Conservation (phyloP, 2,329 filamentous ascomycete genomes). For the Conoideocrella luteorostrata region DNA sequence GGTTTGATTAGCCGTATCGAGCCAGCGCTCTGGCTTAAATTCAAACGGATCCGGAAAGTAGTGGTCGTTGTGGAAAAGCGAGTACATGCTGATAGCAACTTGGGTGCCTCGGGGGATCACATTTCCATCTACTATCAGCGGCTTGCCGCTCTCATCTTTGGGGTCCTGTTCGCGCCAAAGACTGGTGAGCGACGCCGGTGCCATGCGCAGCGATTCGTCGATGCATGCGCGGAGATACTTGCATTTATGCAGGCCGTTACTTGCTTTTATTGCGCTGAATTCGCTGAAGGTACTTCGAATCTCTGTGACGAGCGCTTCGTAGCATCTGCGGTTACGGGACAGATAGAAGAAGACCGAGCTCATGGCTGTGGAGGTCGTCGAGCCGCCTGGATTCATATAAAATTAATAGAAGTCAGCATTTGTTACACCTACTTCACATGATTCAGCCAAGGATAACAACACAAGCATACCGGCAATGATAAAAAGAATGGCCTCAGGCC, state of each 20-base stretch:
- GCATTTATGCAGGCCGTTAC: background rate
- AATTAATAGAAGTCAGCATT: no score
- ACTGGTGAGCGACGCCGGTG: slow-evolving; percentile 1
- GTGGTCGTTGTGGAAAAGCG: slow-evolving; percentile 7
- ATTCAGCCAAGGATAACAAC: no score
- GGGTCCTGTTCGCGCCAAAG: slow-evolving; percentile 8
- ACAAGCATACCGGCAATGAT: background rate
- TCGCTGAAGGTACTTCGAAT: background rate
- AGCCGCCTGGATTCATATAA: no score
- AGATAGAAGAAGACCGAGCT: no score
- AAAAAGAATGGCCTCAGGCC: background rate
- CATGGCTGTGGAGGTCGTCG: no score
- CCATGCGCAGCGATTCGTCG: slow-evolving; percentile 8
- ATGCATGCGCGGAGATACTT: slow-evolving; percentile 7
- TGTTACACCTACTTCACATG: no score
- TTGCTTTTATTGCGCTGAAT: background rate
- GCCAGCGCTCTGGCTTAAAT: slow-evolving; percentile 9
- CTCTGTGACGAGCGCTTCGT: no score
- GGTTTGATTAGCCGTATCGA: background rate
- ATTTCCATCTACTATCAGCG: slow-evolving; percentile 1
- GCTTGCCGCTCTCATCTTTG: background rate
- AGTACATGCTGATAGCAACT: slow-evolving; percentile 8
- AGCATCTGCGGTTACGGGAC: no score
- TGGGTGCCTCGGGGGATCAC: slow-evolving; percentile 7
- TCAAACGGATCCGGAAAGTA: slow-evolving; percentile 8